Evolutionary conservation across 495 filamentous ascomycete species (phyloP), one percentile per base, ranked within the genome.

Genomic region (Podospora comata): DNA sequence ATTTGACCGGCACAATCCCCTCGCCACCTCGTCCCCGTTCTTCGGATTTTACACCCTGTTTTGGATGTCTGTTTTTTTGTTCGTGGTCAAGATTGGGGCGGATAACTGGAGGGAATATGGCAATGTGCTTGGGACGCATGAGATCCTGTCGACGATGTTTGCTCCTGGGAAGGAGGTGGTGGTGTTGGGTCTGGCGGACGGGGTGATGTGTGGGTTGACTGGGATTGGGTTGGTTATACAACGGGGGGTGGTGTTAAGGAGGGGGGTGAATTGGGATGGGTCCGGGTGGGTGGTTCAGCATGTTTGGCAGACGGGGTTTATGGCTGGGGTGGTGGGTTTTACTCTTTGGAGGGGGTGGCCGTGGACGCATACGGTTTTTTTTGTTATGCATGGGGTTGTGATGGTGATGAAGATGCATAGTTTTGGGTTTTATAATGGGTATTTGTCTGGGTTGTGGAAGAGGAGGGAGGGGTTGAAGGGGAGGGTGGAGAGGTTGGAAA

Each of bases 331-430:
- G 13, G 77, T 92, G 44, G 82, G 83, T 56, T 86, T 88, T 77
- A 86, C 89, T 0, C 80, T 87, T 64, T 81, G 86, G 72, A 80
- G 88, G 4, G 86, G 91, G 58, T 93, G 90, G 90, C 87, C 89
- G 20, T 93, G 90, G 90, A 90, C 91, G 32, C 90, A 80, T 53
- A 83, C 81, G 27, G 78, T 92, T 28, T 92, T 90, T 75, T 89
- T 91, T 34, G 87, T 91, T 3, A 79, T 93, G 59, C 90, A 93
- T 71, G 85, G 84, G 18, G 71, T 91, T 20, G 86, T 88, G 1
- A 88, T 92, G 84, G 68, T 92, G 60, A 92, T 93, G 90, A 93
- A 93, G 77, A 88, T 90, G 73, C 90, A 92, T 73, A 90, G 86
- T 62, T 92, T 90, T 73, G 84, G 87, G 2, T 90, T 90, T 67